These are phyloP conservation scores for Chara braunii DNA, from an alignment of 139 green algal species.

Conservation along the genomic window DNA sequence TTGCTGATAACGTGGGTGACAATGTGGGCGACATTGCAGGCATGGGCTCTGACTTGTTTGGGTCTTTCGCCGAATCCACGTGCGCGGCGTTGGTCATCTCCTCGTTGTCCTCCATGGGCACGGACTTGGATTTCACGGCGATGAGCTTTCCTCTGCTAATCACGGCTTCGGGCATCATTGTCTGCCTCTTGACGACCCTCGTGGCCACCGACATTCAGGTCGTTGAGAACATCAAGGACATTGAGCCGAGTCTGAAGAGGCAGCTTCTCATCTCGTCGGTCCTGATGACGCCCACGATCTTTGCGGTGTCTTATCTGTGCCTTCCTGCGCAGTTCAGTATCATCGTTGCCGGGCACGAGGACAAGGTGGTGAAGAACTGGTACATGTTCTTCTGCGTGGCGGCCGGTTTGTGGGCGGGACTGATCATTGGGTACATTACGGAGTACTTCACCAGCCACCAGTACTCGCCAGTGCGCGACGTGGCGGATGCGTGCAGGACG, in stretches of 20 bases:
- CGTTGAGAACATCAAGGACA: slow-evolving; percentile 29
- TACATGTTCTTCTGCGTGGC: slow-evolving; percentile 91
- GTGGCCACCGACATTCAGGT: slow-evolving; percentile 43
- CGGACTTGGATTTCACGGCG: slow-evolving; percentile 22
- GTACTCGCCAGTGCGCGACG: slow-evolving; percentile 69
- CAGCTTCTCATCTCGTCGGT: slow-evolving; percentile 44
- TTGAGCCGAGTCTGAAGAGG: slow-evolving; percentile 39
- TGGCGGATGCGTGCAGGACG: slow-evolving; percentile 89
- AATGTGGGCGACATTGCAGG: slow-evolving; percentile 97
- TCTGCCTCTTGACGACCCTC: slow-evolving; percentile 46
- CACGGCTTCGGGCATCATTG: slow-evolving; percentile 46
- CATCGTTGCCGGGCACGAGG: slow-evolving; percentile 12
- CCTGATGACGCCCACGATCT: slow-evolving; percentile 45
- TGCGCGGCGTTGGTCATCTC: slow-evolving; percentile 58
- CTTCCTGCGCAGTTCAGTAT: slow-evolving; percentile 41
- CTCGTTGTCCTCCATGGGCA: slow-evolving; percentile 16
- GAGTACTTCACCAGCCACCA: slow-evolving; percentile 97
- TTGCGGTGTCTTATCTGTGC: slow-evolving; percentile 22
- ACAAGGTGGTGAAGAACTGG: slow-evolving; percentile 66
- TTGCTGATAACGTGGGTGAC: slow-evolving; percentile 83
- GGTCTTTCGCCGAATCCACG: slow-evolving; percentile 52
- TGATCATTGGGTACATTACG: slow-evolving; percentile 89
- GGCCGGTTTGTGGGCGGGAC: slow-evolving; percentile 84
- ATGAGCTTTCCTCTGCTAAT: slow-evolving; percentile 52
- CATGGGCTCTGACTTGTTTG: slow-evolving; percentile 96